Evolutionary conservation across 2,329 filamentous ascomycete species (phyloP).

Genomic region (Botrytis squamosa): DNA sequence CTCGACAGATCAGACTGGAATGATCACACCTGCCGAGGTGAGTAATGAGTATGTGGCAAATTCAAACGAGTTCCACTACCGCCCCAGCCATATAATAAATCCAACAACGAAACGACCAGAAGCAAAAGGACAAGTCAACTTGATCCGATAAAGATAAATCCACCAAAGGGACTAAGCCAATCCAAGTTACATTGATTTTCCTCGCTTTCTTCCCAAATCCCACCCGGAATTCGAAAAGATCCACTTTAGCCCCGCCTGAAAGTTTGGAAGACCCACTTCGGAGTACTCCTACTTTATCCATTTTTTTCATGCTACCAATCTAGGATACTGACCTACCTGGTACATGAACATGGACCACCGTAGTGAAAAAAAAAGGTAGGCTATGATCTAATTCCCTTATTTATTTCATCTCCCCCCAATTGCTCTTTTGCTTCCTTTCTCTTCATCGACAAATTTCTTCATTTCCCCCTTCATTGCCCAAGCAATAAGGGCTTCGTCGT

Average conservation of each 20-base stretch:
- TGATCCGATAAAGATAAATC: not conserved
- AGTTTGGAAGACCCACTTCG: not conserved
- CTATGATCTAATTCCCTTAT: constrained; percentile 2
- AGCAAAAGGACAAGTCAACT: not conserved
- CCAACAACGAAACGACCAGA: not conserved
- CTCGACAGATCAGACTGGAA: not conserved
- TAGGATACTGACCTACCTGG: not conserved
- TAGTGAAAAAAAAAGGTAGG: not conserved
- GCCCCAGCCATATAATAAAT: not conserved
- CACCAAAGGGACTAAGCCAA: not conserved
- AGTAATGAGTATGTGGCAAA: not conserved
- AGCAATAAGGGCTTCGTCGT: constrained; percentile 8
- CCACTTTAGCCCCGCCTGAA: constrained; percentile 10
- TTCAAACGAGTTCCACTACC: not conserved
- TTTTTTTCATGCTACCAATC: constrained; percentile 6
- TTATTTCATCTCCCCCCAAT: not conserved
- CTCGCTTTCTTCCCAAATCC: not conserved
- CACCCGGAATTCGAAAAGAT: not conserved
- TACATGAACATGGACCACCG: not conserved
- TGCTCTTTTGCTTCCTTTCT: not conserved
- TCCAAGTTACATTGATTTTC: not conserved
- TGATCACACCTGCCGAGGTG: not conserved
- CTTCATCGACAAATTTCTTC: not conserved
- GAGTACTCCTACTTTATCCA: constrained; percentile 2
- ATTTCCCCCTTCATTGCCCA: constrained; percentile 13